A percentile compares a stretch with the other conserved stretches of the same genome.
phyloP scores from a whole-genome alignment of 139 green algal genomes.

The Haematococcus sp. region DNA sequence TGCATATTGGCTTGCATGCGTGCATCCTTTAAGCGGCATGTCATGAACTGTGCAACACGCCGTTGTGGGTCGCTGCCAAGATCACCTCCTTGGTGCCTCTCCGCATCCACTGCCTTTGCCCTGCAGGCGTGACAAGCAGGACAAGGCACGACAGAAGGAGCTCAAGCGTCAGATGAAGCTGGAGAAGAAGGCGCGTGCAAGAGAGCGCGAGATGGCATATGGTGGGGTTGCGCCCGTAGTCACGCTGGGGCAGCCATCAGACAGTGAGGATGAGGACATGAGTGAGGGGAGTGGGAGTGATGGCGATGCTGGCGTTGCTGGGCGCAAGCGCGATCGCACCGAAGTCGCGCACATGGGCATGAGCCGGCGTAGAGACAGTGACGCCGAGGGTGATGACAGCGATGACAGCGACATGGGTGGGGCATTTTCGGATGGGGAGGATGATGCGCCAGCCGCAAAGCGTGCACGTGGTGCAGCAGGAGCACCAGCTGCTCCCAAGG shows the following conservation, averaged over 20 bases:
- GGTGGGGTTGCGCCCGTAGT: background rate
- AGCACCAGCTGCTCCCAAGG: background rate
- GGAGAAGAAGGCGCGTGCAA: constrained; percentile 39
- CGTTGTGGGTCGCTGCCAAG: background rate
- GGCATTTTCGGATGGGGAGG: background rate
- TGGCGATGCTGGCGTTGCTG: background rate
- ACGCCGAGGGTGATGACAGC: constrained; percentile 1
- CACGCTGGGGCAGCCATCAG: background rate
- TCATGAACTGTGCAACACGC: background rate
- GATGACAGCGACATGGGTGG: constrained; percentile 14
- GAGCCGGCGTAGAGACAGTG: background rate
- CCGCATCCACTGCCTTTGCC: too few relatives aligned
- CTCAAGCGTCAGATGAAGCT: constrained; percentile 39
- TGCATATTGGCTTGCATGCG: too few relatives aligned
- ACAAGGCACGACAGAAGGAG: constrained; percentile 37
- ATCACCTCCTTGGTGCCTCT: constrained; percentile 1
- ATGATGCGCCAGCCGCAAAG: background rate
- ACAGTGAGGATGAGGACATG: constrained; percentile 3
- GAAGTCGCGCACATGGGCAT: background rate
- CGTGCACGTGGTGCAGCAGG: background rate
- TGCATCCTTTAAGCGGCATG: background rate
- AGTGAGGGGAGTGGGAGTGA: background rate
- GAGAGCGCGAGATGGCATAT: constrained; percentile 7
- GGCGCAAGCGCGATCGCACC: background rate
- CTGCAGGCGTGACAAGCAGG: constrained; percentile 22